These are phyloP conservation scores for Fusarium duplospermum DNA, from an alignment of 2,329 filamentous ascomycete species.

Conservation along the genomic window DNA sequence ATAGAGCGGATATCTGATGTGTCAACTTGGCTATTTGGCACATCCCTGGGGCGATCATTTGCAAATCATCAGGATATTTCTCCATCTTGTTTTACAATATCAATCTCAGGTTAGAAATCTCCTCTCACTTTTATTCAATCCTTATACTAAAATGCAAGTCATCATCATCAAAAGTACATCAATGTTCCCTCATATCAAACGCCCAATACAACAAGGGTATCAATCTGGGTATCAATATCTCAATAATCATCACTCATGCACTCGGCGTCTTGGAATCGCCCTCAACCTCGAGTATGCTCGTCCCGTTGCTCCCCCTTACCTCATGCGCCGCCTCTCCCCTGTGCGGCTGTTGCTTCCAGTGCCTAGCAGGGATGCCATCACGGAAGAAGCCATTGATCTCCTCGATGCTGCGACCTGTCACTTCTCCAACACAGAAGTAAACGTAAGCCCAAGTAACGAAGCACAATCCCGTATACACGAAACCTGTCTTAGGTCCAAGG, in stretches of 20 bases:
- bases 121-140: background rate
- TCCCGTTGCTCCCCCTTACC: slow-evolving; percentile 2
- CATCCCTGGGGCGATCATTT: background rate
- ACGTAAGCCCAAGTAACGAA: slow-evolving; percentile 51
- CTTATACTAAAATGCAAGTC: background rate
- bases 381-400: slow-evolving; percentile 46
- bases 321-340: slow-evolving; percentile 1
- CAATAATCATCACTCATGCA: background rate
- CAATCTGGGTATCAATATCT: background rate
- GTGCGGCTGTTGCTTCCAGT: slow-evolving; percentile 42
- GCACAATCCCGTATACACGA: slow-evolving; percentile 51
- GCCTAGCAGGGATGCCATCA: slow-evolving; percentile 42
- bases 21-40: background rate
- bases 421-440: slow-evolving; percentile 51
- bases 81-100: background rate
- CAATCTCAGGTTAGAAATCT: background rate
- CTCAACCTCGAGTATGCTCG: background rate
- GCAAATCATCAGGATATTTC: background rate
- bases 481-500: slow-evolving; percentile 53
- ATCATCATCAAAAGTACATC: background rate
- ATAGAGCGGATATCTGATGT: background rate
- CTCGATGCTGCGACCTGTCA: slow-evolving; percentile 44
- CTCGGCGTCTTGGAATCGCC: background rate
- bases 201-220: background rate
- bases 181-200: background rate